Evolutionary conservation across 1,139 yeast genomes (phyloP).

Genomic region (Lodderomyces theae): DNA sequence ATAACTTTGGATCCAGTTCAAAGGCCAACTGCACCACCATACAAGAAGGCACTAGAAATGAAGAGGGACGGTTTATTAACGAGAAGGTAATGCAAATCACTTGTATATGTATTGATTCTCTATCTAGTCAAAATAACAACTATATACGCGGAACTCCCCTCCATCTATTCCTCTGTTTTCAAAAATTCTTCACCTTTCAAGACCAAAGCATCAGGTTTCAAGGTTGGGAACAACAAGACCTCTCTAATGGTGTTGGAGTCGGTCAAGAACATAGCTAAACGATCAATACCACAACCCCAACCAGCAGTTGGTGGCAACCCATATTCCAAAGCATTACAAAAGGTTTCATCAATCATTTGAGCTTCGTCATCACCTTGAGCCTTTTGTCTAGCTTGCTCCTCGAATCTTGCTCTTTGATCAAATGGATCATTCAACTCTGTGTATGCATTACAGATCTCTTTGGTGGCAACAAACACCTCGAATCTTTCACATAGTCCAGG

Average conservation of each 20-base stretch:
- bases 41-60: slow-evolving; percentile 84
- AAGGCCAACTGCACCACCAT: slow-evolving; percentile 94
- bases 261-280: slow-evolving; percentile 97
- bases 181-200: slow-evolving; percentile 37
- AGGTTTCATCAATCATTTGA: slow-evolving; percentile 91
- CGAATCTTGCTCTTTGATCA: slow-evolving; percentile 95
- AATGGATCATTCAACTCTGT: slow-evolving; percentile 99
- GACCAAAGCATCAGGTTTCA: slow-evolving; percentile 77
- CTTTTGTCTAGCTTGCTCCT: slow-evolving; percentile 98
- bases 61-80: slow-evolving; percentile 68
- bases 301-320: slow-evolving; percentile 99
- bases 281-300: slow-evolving; percentile 99
- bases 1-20: slow-evolving; percentile 83
- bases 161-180: slow-evolving; percentile 8
- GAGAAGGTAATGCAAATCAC: slow-evolving; percentile 17
- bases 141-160: slow-evolving; percentile 1
- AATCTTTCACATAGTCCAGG: slow-evolving; percentile 98
- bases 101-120: slow-evolving; percentile 1
- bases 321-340: slow-evolving; percentile 96
- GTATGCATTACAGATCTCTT: slow-evolving; percentile 97
- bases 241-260: slow-evolving; percentile 97
- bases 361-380: slow-evolving; percentile 99
- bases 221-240: slow-evolving; percentile 95
- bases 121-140: slow-evolving; percentile 1
- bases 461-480: slow-evolving; percentile 97